phyloP scores from a whole-genome alignment of 1,139 yeast genomes.

The Candida buenavistaensis region DNA sequence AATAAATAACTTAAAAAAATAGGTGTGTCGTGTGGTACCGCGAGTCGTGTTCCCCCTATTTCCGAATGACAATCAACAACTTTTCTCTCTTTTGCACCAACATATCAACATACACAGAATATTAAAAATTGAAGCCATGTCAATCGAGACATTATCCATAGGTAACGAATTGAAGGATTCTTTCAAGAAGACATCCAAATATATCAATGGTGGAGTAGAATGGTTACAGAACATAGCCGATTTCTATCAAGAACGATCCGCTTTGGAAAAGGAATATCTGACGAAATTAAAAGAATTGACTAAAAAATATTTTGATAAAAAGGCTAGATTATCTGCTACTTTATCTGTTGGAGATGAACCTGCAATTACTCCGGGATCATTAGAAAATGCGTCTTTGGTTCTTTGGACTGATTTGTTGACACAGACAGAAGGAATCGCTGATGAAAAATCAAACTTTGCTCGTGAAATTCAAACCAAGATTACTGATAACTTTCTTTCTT shows the following conservation, averaged over 20 bases:
- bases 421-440: conserved; percentile 80
- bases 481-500: conserved; percentile 59
- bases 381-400: conserved; percentile 90
- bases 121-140: too few species aligned
- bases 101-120: conserved; percentile 2
- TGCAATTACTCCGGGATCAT: conserved; percentile 88
- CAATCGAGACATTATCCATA: conserved; percentile 34
- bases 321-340: conserved; percentile 64
- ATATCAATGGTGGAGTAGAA: conserved; percentile 71
- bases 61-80: background rate
- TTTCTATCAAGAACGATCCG: conserved; percentile 81
- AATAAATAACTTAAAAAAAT: too few species aligned
- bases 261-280: conserved; percentile 82
- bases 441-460: conserved; percentile 63
- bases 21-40: too few species aligned
- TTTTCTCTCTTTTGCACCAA: too few species aligned
- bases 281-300: conserved; percentile 63
- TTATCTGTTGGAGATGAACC: conserved; percentile 93
- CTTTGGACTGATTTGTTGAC: conserved; percentile 89
- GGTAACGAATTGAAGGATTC: conserved; percentile 81
- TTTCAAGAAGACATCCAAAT: conserved; percentile 70
- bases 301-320: conserved; percentile 71
- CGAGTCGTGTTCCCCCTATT: background rate
- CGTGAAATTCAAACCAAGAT: conserved; percentile 61
- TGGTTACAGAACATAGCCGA: conserved; percentile 79